These are phyloP conservation scores for Intubia oerlemansii DNA, from an alignment of 2,329 filamentous ascomycete genomes.

Conservation along the genomic window DNA sequence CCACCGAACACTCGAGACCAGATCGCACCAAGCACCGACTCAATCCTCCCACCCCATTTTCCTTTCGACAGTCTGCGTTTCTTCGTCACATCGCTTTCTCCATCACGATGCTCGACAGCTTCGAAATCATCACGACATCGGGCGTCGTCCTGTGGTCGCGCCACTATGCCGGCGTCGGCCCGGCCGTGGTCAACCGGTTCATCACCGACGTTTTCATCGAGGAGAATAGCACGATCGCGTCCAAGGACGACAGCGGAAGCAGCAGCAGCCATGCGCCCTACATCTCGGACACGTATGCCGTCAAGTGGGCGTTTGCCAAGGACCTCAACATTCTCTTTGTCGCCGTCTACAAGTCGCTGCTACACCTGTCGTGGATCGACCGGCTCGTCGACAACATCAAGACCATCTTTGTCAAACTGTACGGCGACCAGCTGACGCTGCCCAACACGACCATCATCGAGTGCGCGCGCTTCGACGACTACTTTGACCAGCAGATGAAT, in stretches of 20 bases:
- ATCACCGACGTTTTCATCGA: conserved; percentile 97
- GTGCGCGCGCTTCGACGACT: conserved; percentile 66
- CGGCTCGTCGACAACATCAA: conserved; percentile 89
- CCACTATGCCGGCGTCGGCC: conserved; percentile 58
- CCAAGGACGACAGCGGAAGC: conserved; percentile 31
- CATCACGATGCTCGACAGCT: conserved; percentile 67
- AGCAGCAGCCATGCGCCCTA: conserved; percentile 34
- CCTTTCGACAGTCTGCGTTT: background rate
- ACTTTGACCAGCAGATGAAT: conserved; percentile 81
- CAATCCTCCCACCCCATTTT: no score
- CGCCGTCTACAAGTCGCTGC: conserved; percentile 85
- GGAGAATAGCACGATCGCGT: conserved; percentile 50
- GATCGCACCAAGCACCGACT: no score
- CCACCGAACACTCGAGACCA: no score
- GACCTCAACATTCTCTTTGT: conserved; percentile 92
- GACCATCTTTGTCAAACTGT: conserved; percentile 77
- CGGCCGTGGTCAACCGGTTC: conserved; percentile 76
- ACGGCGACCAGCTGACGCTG: conserved; percentile 69
- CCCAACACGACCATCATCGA: conserved; percentile 58
- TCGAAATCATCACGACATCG: conserved; percentile 89
- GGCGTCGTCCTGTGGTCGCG: conserved; percentile 95
- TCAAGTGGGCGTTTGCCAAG: conserved; percentile 86
- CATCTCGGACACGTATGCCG: conserved; percentile 77
- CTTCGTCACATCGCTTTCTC: background rate
- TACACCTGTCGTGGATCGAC: conserved; percentile 93